Conservation (phyloP, 768 basidiomycete species). For the Boletus pseudopeckii region DNA sequence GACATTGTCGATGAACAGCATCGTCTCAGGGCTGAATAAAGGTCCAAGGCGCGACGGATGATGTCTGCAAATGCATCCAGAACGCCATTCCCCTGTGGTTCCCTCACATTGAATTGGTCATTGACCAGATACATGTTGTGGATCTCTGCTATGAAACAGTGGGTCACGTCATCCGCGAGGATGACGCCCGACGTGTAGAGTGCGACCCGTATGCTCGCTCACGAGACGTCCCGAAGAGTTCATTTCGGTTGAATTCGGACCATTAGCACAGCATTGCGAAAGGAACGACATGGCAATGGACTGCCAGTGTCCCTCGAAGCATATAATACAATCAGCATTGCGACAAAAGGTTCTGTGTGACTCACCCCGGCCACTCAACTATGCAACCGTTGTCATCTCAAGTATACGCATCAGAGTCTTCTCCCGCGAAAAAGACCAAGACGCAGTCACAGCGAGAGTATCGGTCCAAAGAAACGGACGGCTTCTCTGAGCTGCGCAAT, state of each 20-base stretch:
- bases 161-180: no score
- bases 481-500: constrained; percentile 30
- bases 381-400: constrained; percentile 19
- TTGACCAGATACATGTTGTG: no score
- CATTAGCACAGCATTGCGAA: not conserved
- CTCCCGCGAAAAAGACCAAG: constrained; percentile 19
- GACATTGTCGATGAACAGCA: no score
- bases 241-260: not conserved
- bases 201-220: not conserved
- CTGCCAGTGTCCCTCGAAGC: not conserved
- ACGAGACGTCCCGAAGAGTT: not conserved
- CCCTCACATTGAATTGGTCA: no score
- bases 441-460: constrained; percentile 29
- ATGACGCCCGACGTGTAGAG: no score
- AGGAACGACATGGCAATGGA: constrained; percentile 1
- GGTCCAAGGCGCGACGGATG: no score
- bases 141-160: not conserved
- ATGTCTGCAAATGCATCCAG: no score
- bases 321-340: constrained; percentile 15
- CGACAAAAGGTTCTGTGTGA: not conserved
- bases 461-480: constrained; percentile 29
- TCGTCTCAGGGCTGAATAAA: no score
- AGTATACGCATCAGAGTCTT: constrained; percentile 1
- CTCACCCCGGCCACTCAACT: constrained; percentile 3
- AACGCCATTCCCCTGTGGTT: no score